Evolutionary conservation across 148 eudicot genomes (phyloP).

Genomic region (Heliamphora exappendiculata): DNA sequence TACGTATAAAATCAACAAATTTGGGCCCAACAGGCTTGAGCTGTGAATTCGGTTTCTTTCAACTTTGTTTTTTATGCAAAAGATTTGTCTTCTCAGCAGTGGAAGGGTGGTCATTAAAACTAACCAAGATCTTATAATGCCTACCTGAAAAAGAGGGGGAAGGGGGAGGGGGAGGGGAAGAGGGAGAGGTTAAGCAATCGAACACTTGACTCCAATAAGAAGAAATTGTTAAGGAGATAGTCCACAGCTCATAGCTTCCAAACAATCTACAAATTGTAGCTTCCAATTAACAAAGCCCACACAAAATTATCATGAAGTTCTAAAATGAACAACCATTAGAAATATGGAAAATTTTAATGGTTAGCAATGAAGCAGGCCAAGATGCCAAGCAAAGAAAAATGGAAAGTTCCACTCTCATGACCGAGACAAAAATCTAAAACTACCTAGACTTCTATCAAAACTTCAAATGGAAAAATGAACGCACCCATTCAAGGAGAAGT

Average conservation of each 20-base stretch:
- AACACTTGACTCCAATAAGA: neutral
- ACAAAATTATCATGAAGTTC: neutral
- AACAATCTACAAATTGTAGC: neutral
- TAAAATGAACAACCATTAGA: neutral
- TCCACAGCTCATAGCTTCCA: neutral
- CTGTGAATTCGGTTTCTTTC: neutral
- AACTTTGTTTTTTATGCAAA: constrained; percentile 8
- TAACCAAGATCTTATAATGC: neutral
- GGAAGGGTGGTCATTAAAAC: neutral
- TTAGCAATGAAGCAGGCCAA: neutral
- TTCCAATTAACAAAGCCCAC: neutral
- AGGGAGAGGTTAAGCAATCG: too few relatives aligned
- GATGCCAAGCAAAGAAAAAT: neutral
- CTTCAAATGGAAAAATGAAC: constrained; percentile 10
- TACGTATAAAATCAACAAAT: neutral
- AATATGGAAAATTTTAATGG: neutral
- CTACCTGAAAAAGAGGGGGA: neutral
- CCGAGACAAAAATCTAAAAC: neutral
- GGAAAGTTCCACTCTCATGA: neutral
- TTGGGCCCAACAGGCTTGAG: neutral
- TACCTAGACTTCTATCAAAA: neutral
- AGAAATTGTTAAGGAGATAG: neutral
- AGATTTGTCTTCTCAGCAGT: neutral
- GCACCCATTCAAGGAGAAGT: constrained; percentile 77
- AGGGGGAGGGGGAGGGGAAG: too few relatives aligned